Percentiles rank a stretch among this genome's conserved stretches.
Evolutionary conservation across 192 early-diverging fungal species (phyloP).

Genomic region (Coemansia sp.): DNA sequence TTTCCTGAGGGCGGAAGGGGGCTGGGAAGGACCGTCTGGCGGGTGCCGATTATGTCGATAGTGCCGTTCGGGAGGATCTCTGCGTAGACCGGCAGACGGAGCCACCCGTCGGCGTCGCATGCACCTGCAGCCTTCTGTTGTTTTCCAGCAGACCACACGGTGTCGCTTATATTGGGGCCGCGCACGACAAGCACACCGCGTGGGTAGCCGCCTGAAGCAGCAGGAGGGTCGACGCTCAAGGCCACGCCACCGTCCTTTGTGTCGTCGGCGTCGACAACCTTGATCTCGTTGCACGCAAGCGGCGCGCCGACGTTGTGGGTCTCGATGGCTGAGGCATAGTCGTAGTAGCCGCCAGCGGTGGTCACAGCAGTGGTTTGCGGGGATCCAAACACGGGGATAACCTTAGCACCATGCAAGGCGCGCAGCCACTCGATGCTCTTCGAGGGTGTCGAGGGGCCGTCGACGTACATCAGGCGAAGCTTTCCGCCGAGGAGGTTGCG

Average conservation of each 20-base stretch:
- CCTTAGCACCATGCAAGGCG: conserved; percentile 40
- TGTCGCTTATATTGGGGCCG: conserved; percentile 37
- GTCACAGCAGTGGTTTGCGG: conserved; percentile 17
- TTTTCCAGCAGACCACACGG: conserved; percentile 25
- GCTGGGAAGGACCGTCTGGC: conserved; percentile 14
- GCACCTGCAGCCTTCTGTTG: background rate
- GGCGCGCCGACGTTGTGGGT: conserved; percentile 54
- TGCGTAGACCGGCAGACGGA: conserved; percentile 31
- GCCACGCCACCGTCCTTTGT: background rate
- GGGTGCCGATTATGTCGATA: conserved; percentile 33
- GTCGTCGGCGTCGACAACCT: conserved; percentile 27
- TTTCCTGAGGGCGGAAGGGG: conserved; percentile 19
- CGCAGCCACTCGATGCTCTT: conserved; percentile 52
- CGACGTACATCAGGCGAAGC: conserved; percentile 42
- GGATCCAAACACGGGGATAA: conserved; percentile 45
- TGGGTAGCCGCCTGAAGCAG: conserved; percentile 19
- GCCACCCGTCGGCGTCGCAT: conserved; percentile 32
- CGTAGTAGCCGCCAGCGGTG: conserved; percentile 38
- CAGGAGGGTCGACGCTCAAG: conserved; percentile 23
- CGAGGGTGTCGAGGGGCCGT: conserved; percentile 29
- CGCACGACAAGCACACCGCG: conserved; percentile 44
- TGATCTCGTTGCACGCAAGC: conserved; percentile 54
- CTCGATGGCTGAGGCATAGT: conserved; percentile 51
- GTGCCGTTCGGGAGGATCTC: conserved; percentile 51
- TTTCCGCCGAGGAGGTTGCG: conserved; percentile 51